Evolutionary conservation across 768 basidiomycete genomes (phyloP).

Genomic region (Phanerodontia chrysosporium): DNA sequence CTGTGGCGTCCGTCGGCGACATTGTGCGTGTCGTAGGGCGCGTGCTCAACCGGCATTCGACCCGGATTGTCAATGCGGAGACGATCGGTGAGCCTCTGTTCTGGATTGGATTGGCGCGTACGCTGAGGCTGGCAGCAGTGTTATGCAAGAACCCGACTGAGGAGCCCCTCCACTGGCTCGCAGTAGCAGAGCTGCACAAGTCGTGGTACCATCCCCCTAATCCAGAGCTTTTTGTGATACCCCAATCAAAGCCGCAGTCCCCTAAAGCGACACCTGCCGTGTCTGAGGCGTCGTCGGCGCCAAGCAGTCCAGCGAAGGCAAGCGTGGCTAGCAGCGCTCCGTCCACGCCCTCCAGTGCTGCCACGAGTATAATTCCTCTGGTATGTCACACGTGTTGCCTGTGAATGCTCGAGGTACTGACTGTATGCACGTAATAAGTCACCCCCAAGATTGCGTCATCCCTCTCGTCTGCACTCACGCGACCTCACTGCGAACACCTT

Average conservation of each 20-base stretch:
- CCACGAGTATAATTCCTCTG: conserved; percentile 1
- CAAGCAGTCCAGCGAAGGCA: conserved; percentile 6
- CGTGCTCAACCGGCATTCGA: conserved; percentile 36
- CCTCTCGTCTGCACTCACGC: conserved; percentile 58
- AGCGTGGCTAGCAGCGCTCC: conserved; percentile 12
- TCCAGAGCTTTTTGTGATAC: conserved; percentile 45
- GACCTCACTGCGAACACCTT: conserved; percentile 73
- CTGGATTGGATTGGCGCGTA: no score
- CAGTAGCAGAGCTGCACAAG: conserved; percentile 49
- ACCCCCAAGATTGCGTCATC: conserved; percentile 61
- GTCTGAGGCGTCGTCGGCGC: conserved; percentile 1
- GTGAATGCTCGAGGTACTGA: neutral
- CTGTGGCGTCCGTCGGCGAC: conserved; percentile 33
- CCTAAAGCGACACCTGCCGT: neutral
- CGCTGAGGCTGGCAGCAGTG: no score
- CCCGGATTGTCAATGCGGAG: conserved; percentile 40
- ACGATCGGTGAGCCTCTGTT: conserved; percentile 44
- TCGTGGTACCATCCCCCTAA: conserved; percentile 41
- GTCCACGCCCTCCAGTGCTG: conserved; percentile 12
- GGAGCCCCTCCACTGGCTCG: conserved; percentile 53
- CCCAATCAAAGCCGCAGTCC: conserved; percentile 12
- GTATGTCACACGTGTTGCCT: no score
- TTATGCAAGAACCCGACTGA: conserved; percentile 49
- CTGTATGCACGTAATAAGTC: conserved; percentile 18
- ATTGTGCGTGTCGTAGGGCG: conserved; percentile 45